A percentile compares a stretch with the other conserved stretches of the same genome.
Evolutionary conservation across 108 stramenopile genomes (phyloP).

Genomic region (Skeletonema potamos): DNA sequence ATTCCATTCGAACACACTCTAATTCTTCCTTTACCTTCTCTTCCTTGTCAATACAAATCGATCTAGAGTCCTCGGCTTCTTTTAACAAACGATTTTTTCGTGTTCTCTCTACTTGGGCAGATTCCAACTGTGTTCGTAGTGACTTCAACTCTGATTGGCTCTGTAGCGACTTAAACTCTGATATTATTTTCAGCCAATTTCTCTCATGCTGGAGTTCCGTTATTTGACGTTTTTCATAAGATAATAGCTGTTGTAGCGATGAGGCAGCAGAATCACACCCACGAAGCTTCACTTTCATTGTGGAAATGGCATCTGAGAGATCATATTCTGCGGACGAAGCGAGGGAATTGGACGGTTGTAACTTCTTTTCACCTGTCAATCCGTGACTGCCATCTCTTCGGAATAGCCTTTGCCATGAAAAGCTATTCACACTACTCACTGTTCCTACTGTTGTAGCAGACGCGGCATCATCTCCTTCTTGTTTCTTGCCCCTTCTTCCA

Average conservation of each 20-base stretch:
- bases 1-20: constrained; percentile 14
- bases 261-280: constrained; percentile 20
- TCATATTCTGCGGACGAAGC: not conserved
- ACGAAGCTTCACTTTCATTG: constrained; percentile 15
- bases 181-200: not conserved
- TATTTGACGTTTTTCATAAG: constrained; percentile 2
- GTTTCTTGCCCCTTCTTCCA: not conserved
- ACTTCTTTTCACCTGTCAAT: not conserved
- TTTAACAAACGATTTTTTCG: constrained; percentile 4
- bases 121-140: not conserved
- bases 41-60: constrained; percentile 1
- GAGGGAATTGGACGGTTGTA: too few species aligned
- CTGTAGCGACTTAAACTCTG: not conserved
- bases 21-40: constrained; percentile 18
- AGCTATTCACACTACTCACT: not conserved
- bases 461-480: not conserved
- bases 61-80: not conserved
- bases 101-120: constrained; percentile 1
- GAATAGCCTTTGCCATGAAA: not conserved
- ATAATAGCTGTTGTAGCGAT: constrained; percentile 10
- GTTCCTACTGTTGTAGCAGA: not conserved
- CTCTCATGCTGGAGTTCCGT: constrained; percentile 7
- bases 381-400: not conserved
- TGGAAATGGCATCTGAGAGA: not conserved
- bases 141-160: not conserved